Percentiles rank a stretch among this genome's conserved stretches.
Conservation (phyloP, 2,329 filamentous ascomycete genomes). For the Lachnum nothofagi region DNA sequence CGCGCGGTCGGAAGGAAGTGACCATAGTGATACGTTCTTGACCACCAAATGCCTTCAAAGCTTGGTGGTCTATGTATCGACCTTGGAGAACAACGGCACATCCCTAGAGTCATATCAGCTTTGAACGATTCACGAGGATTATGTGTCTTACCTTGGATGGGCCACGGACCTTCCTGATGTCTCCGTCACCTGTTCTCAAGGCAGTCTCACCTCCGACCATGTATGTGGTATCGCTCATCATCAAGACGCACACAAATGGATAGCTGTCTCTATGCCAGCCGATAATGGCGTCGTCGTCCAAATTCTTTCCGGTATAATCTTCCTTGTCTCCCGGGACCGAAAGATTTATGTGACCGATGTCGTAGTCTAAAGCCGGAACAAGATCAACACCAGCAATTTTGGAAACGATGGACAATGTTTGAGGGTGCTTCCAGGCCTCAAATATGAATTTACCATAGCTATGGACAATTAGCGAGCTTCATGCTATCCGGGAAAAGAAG, state of each 20-base stretch:
- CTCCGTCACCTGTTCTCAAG: constrained; percentile 48
- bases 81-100: constrained; percentile 43
- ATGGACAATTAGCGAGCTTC: constrained; percentile 12
- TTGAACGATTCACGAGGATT: neutral
- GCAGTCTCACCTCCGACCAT: constrained; percentile 55
- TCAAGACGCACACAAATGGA: constrained; percentile 48
- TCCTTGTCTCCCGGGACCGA: constrained; percentile 35
- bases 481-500: constrained; percentile 3
- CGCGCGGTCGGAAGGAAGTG: constrained; percentile 40
- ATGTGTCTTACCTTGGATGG: constrained; percentile 36
- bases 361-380: constrained; percentile 51
- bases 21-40: constrained; percentile 44
- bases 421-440: constrained; percentile 53
- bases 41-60: constrained; percentile 37
- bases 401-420: constrained; percentile 49
- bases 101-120: constrained; percentile 27
- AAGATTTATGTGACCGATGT: constrained; percentile 55
- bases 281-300: constrained; percentile 35
- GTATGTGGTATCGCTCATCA: constrained; percentile 43
- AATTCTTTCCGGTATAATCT: constrained; percentile 18
- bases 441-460: constrained; percentile 62
- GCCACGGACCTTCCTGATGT: constrained; percentile 41
- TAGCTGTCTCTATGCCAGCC: constrained; percentile 48
- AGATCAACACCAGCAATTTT: constrained; percentile 54
- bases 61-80: constrained; percentile 42